These are phyloP conservation scores for Mallotus repandus DNA, from an alignment of 441 rosid species.

Conservation along the genomic window DNA sequence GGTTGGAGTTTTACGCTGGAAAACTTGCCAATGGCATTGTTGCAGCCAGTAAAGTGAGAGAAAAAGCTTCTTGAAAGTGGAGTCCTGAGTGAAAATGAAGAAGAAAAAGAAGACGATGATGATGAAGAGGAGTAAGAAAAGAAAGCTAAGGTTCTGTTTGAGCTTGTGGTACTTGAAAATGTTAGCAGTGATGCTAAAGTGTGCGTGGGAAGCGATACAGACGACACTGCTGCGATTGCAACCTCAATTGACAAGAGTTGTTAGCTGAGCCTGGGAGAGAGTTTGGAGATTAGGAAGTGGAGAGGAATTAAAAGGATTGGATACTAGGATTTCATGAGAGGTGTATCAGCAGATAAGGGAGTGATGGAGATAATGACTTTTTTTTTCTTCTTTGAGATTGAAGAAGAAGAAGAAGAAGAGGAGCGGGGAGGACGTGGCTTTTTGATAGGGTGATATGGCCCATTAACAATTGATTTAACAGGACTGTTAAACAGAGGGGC, in stretches of 20 bases:
- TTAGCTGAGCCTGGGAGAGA: neutral
- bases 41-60: conserved; percentile 35
- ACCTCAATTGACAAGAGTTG: conserved; percentile 44
- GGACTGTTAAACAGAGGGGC: too few species aligned
- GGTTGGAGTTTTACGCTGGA: conserved; percentile 54
- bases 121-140: conserved; percentile 3
- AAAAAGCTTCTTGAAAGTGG: conserved; percentile 52
- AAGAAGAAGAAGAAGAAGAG: too few species aligned
- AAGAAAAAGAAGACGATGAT: neutral
- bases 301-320: too few species aligned
- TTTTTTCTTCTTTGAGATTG: too few species aligned
- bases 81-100: conserved; percentile 33
- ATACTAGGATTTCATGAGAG: too few species aligned
- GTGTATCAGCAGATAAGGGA: too few species aligned
- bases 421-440: too few species aligned
- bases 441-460: too few species aligned
- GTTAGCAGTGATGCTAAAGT: conserved; percentile 30
- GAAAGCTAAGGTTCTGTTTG: conserved; percentile 18
- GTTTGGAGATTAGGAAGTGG: neutral
- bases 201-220: conserved; percentile 43
- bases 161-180: conserved; percentile 30
- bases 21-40: conserved; percentile 51
- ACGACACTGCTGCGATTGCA: conserved; percentile 55
- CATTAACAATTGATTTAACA: too few species aligned
- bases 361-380: too few species aligned